phyloP scores from a whole-genome alignment of 1,284 basidiomycete species.

The Cutaneotrichosporon cutaneum region DNA sequence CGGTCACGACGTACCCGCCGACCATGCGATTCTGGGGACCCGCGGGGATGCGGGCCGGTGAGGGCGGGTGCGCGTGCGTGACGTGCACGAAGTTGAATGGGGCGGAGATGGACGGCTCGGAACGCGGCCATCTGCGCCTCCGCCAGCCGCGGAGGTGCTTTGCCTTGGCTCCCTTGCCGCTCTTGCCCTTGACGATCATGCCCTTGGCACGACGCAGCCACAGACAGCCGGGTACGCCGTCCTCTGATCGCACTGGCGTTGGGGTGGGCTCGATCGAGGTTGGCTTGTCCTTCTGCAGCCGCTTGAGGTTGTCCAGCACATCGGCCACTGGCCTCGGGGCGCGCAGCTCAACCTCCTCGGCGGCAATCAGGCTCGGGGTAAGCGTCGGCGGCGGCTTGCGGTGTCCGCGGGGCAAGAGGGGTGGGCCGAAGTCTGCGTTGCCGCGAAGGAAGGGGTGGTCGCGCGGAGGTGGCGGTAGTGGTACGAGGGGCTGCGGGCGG shows the following conservation, averaged over 20 bases:
- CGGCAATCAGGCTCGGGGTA: not conserved
- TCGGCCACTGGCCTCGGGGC: no score
- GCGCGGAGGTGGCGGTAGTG: not conserved
- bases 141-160: no score
- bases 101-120: not conserved
- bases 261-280: no score
- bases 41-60: not conserved
- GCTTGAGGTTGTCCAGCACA: not conserved
- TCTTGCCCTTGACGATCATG: not conserved
- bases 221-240: not conserved
- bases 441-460: not conserved
- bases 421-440: no score
- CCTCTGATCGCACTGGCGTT: not conserved
- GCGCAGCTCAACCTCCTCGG: not conserved
- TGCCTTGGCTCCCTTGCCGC: not conserved
- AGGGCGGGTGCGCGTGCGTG: not conserved
- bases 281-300: not conserved
- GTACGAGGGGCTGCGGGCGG: not conserved
- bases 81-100: not conserved
- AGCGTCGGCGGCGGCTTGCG: not conserved
- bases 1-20: not conserved
- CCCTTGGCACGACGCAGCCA: not conserved
- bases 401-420: not conserved
- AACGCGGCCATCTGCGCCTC: no score
- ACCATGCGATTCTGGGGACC: conserved; percentile 1